Evolutionary conservation across 768 basidiomycete genomes (phyloP).

Genomic region (Boletus vinaceobasis): DNA sequence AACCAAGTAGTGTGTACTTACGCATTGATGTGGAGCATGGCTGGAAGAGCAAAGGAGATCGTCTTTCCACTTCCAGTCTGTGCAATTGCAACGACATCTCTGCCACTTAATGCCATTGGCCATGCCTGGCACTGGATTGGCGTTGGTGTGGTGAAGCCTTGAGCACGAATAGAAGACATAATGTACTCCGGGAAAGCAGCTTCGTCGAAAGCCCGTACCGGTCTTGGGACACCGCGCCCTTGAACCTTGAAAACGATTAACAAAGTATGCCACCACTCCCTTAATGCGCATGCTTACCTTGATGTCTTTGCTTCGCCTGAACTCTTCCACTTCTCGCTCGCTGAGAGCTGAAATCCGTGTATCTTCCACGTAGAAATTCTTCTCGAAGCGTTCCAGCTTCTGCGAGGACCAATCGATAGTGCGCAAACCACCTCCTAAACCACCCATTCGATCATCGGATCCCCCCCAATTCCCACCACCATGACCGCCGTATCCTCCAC

Average conservation of each 20-base stretch:
- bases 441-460: conserved; percentile 66
- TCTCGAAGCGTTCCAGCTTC: conserved; percentile 85
- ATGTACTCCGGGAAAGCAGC: conserved; percentile 96
- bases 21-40: conserved; percentile 99
- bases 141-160: conserved; percentile 88
- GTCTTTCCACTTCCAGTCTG: conserved; percentile 99
- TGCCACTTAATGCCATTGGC: conserved; percentile 96
- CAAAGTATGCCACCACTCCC: background rate
- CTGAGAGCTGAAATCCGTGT: conserved; percentile 71
- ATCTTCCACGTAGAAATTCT: conserved; percentile 96
- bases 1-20: conserved; percentile 36
- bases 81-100: conserved; percentile 94
- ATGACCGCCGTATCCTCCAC: conserved; percentile 30
- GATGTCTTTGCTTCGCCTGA: conserved; percentile 81
- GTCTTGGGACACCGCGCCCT: conserved; percentile 84
- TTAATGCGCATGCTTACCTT: conserved; percentile 46
- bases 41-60: conserved; percentile 95
- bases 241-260: conserved; percentile 56
- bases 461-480: conserved; percentile 35
- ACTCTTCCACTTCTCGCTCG: conserved; percentile 88
- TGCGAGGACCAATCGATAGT: conserved; percentile 80
- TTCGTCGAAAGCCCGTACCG: conserved; percentile 90
- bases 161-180: conserved; percentile 87
- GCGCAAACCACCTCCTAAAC: conserved; percentile 78
- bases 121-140: conserved; percentile 99